Evolutionary conservation across 2,329 filamentous ascomycete species (phyloP).

Genomic region (Catunica adiposa): DNA sequence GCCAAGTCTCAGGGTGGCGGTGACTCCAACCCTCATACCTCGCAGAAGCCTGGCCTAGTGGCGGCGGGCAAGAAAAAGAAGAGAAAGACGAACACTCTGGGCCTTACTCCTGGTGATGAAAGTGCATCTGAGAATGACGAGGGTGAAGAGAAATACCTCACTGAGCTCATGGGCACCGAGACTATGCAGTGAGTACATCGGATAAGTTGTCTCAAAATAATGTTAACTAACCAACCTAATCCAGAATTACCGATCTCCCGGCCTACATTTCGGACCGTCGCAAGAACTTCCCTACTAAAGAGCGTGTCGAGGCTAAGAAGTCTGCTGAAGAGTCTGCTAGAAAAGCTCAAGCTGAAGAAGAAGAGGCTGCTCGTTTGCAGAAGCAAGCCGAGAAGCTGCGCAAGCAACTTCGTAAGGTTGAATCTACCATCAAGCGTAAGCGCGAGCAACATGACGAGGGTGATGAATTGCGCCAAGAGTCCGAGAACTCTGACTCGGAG

Average conservation of each 20-base stretch:
- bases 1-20: constrained; percentile 17
- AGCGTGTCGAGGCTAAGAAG: constrained; percentile 48
- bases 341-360: constrained; percentile 45
- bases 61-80: constrained; percentile 50
- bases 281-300: constrained; percentile 64
- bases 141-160: constrained; percentile 52
- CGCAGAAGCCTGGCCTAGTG: constrained; percentile 24
- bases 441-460: constrained; percentile 50
- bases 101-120: constrained; percentile 50
- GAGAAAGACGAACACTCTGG: constrained; percentile 54
- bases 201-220: constrained; percentile 1
- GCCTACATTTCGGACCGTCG: constrained; percentile 69
- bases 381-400: constrained; percentile 46
- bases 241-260: constrained; percentile 52
- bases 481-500: constrained; percentile 33
- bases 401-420: constrained; percentile 50
- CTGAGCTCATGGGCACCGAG: constrained; percentile 38
- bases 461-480: constrained; percentile 44
- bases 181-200: constrained; percentile 33
- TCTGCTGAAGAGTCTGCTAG: constrained; percentile 28
- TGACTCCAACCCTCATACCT: constrained; percentile 15
- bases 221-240: constrained; percentile 9
- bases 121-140: constrained; percentile 51
- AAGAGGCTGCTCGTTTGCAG: constrained; percentile 26
- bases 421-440: constrained; percentile 53